Evolutionary conservation across 2,329 filamentous ascomycete genomes (phyloP), one percentile per base, ranked within the genome.

Genomic region (Hirsutella minnesotensis): DNA sequence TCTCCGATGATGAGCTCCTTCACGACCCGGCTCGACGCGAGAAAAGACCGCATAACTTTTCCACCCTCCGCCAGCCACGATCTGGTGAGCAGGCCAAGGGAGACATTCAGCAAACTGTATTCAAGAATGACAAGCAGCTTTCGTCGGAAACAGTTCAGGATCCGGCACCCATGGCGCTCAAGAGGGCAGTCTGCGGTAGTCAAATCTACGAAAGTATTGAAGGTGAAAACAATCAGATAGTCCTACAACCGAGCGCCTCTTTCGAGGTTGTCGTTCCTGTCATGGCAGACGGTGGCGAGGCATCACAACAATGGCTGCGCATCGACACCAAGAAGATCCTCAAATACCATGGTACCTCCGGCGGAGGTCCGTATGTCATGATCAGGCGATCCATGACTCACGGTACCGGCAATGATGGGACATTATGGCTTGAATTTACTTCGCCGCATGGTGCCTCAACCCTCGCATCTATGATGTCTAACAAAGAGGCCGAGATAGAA

Each of bases 1-100:
- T 46, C 3, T 47, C 53, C 2, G 58, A 58, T 22, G 60, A 63
- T 40, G 59, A 63, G 45, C 49, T 63, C 12, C 48, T 42, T 22
- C 42, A 20, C 3, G 24, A 44, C 34, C 20, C 37, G 21, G 22
- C 39, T 15, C 15, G n/a, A 9, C 24, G 15, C 16, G 37, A 24
- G 12, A 50, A 50, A 24, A 49, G 41, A 19, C 3, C 10, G 16
- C 49, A 42, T 36, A 51, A 49, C 31, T 51, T 50, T 21, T 44
- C 49, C 16, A 40, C 39, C 4, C 24, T 52, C 20, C 30, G 9
- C 10, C 30, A 43, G 7, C 27, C 24, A 10, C 15, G 45, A 38
- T 27, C 20, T 9, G 12, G 30, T n/a, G 9, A 5, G 9, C 20
- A 35, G 22, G 42, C 47, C 22, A 51, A 56, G 39, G 55, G 52